A percentile compares a stretch with the other conserved stretches of the same genome.
phyloP scores from a whole-genome alignment of 768 basidiomycete species.

The Pleurotus platypus region DNA sequence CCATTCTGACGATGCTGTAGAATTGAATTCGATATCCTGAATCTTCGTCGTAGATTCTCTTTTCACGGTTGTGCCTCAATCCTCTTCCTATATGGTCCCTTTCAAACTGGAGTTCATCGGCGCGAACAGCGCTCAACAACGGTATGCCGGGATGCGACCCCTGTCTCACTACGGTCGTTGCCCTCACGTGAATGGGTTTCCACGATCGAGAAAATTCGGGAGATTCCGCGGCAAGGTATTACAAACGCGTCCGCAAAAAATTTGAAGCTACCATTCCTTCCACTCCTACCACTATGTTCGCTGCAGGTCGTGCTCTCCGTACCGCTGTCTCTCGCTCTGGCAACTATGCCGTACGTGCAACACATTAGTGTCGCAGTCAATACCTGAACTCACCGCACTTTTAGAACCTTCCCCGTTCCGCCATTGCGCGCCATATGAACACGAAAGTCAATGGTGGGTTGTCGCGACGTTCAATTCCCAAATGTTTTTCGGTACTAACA shows the following conservation, averaged over 20 bases:
- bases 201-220: conserved; percentile 30
- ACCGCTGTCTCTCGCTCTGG: conserved; percentile 55
- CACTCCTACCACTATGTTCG: conserved; percentile 62
- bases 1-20: too few relatives aligned
- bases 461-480: conserved; percentile 11
- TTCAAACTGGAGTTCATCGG: too few relatives aligned
- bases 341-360: conserved; percentile 54
- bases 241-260: conserved; percentile 39
- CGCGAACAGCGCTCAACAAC: too few relatives aligned
- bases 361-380: not conserved
- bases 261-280: conserved; percentile 33
- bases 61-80: too few relatives aligned
- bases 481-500: not conserved
- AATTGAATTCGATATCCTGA: too few relatives aligned
- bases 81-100: not conserved
- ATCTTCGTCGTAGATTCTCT: too few relatives aligned
- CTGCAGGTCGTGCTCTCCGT: conserved; percentile 64
- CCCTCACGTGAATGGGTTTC: not conserved
- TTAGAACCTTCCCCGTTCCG: conserved; percentile 65
- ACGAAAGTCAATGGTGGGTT: conserved; percentile 83
- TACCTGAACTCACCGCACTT: conserved; percentile 11
- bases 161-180: too few relatives aligned
- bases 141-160: too few relatives aligned
- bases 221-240: conserved; percentile 29
- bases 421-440: conserved; percentile 92